Evolutionary conservation across 2,329 filamentous ascomycete genomes (phyloP).

Genomic region (Plectosphaerella sp.): DNA sequence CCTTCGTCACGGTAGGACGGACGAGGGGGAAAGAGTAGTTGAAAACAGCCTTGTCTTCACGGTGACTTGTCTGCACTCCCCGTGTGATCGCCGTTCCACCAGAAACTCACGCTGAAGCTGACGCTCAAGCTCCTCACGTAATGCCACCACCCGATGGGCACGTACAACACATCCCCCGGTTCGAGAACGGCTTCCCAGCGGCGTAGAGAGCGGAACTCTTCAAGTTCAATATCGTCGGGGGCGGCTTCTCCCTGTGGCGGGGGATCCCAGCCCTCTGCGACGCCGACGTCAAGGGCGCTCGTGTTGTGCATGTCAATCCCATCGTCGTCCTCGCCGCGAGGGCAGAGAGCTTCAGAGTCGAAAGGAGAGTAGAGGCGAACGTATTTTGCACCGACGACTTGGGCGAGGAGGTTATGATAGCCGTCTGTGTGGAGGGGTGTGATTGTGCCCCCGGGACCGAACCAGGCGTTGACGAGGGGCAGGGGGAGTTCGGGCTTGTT

Average conservation of each 20-base stretch:
- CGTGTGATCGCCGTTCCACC: slow-evolving; percentile 61
- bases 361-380: slow-evolving; percentile 77
- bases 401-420: slow-evolving; percentile 87
- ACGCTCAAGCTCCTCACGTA: slow-evolving; percentile 82
- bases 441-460: slow-evolving; percentile 82
- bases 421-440: slow-evolving; percentile 92
- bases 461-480: slow-evolving; percentile 75
- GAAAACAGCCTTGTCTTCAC: neutral
- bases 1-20: neutral
- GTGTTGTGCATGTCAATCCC: slow-evolving; percentile 94
- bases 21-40: neutral
- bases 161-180: slow-evolving; percentile 81
- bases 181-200: slow-evolving; percentile 76
- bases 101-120: slow-evolving; percentile 95
- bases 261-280: slow-evolving; percentile 58
- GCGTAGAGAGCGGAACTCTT: slow-evolving; percentile 51
- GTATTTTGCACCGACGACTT: slow-evolving; percentile 89
- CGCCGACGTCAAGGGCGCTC: slow-evolving; percentile 70
- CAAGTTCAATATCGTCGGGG: slow-evolving; percentile 28
- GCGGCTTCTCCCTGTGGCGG: slow-evolving; percentile 17
- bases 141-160: slow-evolving; percentile 97
- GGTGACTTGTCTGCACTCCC: neutral
- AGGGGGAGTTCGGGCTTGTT: slow-evolving; percentile 9
- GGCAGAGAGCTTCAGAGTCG: slow-evolving; percentile 53
- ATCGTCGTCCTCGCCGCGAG: slow-evolving; percentile 54